Percentiles rank a stretch among this genome's conserved stretches.
Evolutionary conservation across 106 monocot genomes (phyloP).

Genomic region (Allium fistulosum): DNA sequence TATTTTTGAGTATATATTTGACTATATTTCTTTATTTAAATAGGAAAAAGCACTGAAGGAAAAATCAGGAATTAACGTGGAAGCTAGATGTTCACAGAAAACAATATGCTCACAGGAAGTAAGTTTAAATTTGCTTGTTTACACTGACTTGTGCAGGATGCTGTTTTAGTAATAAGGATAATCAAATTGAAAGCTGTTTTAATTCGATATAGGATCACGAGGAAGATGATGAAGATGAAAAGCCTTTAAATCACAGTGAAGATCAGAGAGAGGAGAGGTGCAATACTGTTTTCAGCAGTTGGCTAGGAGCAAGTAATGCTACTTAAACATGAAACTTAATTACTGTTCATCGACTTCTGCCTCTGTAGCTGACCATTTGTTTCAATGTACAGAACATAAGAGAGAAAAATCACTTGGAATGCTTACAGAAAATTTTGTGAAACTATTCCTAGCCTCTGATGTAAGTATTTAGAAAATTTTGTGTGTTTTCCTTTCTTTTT

Average conservation of each 20-base stretch:
- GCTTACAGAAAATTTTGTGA: slow-evolving; percentile 92
- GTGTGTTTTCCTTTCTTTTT: background rate
- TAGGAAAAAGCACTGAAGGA: slow-evolving; percentile 8
- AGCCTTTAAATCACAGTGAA: background rate
- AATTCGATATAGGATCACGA: slow-evolving; percentile 6
- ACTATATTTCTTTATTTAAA: background rate
- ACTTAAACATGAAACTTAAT: too few relatives aligned
- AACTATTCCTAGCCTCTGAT: slow-evolving; percentile 66
- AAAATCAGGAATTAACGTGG: background rate
- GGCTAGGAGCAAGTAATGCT: too few relatives aligned
- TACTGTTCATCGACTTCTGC: too few relatives aligned
- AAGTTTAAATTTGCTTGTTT: background rate
- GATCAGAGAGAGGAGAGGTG: slow-evolving; percentile 1
- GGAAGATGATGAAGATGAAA: slow-evolving; percentile 4
- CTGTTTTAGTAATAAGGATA: background rate
- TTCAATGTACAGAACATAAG: slow-evolving; percentile 32
- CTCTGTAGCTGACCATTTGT: background rate
- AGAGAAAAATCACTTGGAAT: slow-evolving; percentile 85
- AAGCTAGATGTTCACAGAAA: background rate
- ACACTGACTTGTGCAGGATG: background rate
- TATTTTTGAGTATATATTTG: too few relatives aligned
- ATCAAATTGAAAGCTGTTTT: too few relatives aligned
- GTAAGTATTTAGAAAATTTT: slow-evolving; percentile 22
- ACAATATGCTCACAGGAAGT: background rate
- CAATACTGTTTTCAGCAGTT: background rate